Conservation (phyloP, 78 protist genomes). For the Acrasis kona region DNA sequence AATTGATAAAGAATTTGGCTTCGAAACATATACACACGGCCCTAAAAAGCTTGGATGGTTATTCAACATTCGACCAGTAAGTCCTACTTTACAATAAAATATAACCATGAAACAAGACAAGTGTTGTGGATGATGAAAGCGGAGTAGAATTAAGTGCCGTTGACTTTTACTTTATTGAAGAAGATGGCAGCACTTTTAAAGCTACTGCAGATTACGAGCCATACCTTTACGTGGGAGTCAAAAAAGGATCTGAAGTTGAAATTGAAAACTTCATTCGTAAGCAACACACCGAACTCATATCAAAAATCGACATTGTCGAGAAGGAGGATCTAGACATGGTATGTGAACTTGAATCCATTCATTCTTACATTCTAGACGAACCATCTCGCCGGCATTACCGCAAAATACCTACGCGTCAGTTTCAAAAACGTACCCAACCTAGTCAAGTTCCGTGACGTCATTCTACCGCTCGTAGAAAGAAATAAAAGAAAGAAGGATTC, state of each 20-base stretch:
- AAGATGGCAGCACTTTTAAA: slow-evolving; percentile 64
- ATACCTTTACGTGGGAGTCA: slow-evolving; percentile 52
- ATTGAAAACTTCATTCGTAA: slow-evolving; percentile 47
- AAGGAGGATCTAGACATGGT: slow-evolving; percentile 78
- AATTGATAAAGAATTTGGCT: no score
- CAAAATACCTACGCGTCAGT: background rate
- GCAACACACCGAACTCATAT: slow-evolving; percentile 22
- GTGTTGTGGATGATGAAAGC: background rate
- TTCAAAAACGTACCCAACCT: background rate
- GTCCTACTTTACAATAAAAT: no score
- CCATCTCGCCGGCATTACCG: background rate
- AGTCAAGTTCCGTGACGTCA: background rate
- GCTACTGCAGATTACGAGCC: slow-evolving; percentile 37
- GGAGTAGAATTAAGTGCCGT: background rate
- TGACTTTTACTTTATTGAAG: background rate
- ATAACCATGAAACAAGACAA: no score
- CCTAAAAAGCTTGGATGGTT: no score
- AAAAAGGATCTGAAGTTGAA: slow-evolving; percentile 32
- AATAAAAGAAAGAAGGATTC: no score
- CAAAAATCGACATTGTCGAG: slow-evolving; percentile 27
- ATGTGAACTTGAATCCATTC: no score
- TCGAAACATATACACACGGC: no score
- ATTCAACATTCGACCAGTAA: no score
- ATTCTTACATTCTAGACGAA: no score
- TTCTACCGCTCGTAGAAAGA: background rate